These are phyloP conservation scores for Pseudonitzschia multiseries DNA, from an alignment of 108 stramenopile genomes.

Conservation along the genomic window DNA sequence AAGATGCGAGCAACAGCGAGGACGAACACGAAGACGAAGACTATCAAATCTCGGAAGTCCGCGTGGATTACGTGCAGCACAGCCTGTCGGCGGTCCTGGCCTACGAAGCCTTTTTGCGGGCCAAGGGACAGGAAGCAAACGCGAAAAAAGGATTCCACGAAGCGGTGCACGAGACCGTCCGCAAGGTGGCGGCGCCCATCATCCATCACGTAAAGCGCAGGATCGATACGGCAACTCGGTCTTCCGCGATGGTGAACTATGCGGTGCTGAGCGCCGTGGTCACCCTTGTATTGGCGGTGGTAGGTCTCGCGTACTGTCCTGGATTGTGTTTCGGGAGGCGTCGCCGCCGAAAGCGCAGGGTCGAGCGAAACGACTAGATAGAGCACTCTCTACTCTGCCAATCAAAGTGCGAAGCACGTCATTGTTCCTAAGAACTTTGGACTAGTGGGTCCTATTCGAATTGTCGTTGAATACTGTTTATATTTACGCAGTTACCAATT, in stretches of 20 bases:
- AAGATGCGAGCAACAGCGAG: not conserved
- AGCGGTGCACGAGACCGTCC: not conserved
- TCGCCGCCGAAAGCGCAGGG: not conserved
- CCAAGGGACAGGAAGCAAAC: not conserved
- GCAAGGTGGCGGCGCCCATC: not conserved
- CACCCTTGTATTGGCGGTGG: not conserved
- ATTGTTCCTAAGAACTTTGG: too few species aligned
- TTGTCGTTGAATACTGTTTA: too few species aligned
- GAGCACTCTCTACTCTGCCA: not conserved
- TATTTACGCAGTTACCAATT: too few species aligned
- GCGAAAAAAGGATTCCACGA: not conserved
- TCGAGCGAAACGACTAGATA: not conserved
- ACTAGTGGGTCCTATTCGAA: too few species aligned
- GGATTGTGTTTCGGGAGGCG: not conserved
- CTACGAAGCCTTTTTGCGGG: slow-evolving; percentile 22
- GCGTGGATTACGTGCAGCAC: slow-evolving; percentile 46
- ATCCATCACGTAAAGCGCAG: not conserved
- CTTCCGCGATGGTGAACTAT: not conserved
- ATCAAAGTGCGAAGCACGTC: too few species aligned
- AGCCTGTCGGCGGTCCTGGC: slow-evolving; percentile 39
- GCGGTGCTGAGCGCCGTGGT: not conserved
- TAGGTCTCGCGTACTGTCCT: not conserved
- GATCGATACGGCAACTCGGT: not conserved
- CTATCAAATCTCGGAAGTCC: slow-evolving; percentile 16
- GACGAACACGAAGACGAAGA: slow-evolving; percentile 14